Evolutionary conservation across 805 yeast genomes (phyloP).

Genomic region (Sugiyamaella mastotermitis): DNA sequence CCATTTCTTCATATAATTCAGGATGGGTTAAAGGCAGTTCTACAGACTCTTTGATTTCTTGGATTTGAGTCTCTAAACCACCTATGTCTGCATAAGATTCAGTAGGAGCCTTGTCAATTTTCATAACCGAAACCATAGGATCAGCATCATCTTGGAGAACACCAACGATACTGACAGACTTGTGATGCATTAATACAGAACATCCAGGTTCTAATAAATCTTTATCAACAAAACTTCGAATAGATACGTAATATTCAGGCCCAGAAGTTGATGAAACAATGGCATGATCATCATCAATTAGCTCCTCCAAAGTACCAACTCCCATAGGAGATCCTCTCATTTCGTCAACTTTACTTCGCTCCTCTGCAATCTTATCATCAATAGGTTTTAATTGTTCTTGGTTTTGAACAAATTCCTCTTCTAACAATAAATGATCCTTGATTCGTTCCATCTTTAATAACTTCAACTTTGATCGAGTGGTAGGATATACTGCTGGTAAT

Average conservation of each 20-base stretch:
- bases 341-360: constrained; percentile 90
- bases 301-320: constrained; percentile 93
- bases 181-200: constrained; percentile 90
- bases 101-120: constrained; percentile 94
- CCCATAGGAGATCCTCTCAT: constrained; percentile 95
- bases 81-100: constrained; percentile 97
- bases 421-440: constrained; percentile 89
- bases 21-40: constrained; percentile 96
- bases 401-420: constrained; percentile 92
- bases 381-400: constrained; percentile 94
- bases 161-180: constrained; percentile 94
- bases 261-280: constrained; percentile 95
- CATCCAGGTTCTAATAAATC: constrained; percentile 95
- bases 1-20: constrained; percentile 96
- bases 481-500: constrained; percentile 84
- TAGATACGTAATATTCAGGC: constrained; percentile 94
- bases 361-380: constrained; percentile 94
- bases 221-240: constrained; percentile 93
- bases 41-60: constrained; percentile 95
- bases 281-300: constrained; percentile 97
- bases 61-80: constrained; percentile 91
- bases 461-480: constrained; percentile 88
- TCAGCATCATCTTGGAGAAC: constrained; percentile 97
- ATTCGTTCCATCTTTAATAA: constrained; percentile 89
- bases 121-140: constrained; percentile 97